Evolutionary conservation across 1,284 basidiomycete species (phyloP).

Genomic region (Tilletia caries): DNA sequence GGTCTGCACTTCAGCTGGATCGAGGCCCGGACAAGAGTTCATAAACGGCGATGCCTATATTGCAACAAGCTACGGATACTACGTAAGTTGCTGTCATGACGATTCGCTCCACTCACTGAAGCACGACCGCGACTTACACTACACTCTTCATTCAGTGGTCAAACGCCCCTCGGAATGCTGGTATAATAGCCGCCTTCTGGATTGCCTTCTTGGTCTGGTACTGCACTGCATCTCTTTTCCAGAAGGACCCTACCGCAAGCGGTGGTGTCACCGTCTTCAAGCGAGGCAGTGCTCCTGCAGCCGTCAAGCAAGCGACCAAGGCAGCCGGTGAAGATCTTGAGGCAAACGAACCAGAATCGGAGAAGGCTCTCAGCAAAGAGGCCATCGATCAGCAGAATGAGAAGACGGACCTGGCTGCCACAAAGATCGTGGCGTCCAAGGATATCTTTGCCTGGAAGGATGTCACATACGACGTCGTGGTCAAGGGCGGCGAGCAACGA

Average conservation of each 20-base stretch:
- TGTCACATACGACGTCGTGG: conserved; percentile 36
- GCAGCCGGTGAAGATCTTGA: conserved; percentile 4
- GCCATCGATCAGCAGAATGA: background rate
- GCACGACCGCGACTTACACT: too few relatives aligned
- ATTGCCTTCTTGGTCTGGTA: conserved; percentile 22
- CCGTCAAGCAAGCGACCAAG: conserved; percentile 7
- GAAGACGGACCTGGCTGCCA: conserved; percentile 13
- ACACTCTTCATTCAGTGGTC: background rate
- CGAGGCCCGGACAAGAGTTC: conserved; percentile 28
- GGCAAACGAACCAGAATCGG: background rate
- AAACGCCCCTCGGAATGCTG: conserved; percentile 33
- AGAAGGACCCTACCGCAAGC: conserved; percentile 34
- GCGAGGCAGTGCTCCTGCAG: conserved; percentile 23
- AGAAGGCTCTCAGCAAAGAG: background rate
- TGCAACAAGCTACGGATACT: conserved; percentile 29
- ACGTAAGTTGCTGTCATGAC: background rate
- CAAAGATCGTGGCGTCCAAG: conserved; percentile 29
- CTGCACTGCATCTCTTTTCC: conserved; percentile 35
- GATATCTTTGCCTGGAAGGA: conserved; percentile 39
- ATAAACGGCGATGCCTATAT: conserved; percentile 31
- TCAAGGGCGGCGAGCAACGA: conserved; percentile 35
- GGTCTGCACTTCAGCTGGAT: conserved; percentile 36
- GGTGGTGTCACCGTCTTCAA: conserved; percentile 45
- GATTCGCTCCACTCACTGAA: background rate
- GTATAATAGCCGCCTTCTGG: conserved; percentile 33